Evolutionary conservation across 805 yeast genomes (phyloP).

Genomic region (Saturnispora dispora): DNA sequence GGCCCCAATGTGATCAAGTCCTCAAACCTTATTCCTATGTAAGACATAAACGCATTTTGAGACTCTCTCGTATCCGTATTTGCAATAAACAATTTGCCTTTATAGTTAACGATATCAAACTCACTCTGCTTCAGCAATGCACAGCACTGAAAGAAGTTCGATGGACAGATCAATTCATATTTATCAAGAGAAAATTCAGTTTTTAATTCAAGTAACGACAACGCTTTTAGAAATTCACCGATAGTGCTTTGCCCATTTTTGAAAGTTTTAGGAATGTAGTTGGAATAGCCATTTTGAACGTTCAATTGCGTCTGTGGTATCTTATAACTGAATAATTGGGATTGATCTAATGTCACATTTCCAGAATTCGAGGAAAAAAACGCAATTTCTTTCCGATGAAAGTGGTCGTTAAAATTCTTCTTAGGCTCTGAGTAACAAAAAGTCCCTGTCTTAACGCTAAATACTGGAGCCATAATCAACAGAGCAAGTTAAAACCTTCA

Average conservation of each 20-base stretch:
- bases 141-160: constrained; percentile 13
- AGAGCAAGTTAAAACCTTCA: not conserved
- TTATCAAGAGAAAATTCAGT: not conserved
- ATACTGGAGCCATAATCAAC: not conserved
- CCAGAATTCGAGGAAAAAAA: constrained; percentile 8
- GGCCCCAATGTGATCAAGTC: constrained; percentile 12
- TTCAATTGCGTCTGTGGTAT: constrained; percentile 4
- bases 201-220: not conserved
- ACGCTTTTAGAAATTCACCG: constrained; percentile 3
- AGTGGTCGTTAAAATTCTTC: not conserved
- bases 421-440: constrained; percentile 1
- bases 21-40: constrained; percentile 17
- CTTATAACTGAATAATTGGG: not conserved
- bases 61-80: constrained; percentile 10
- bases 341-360: constrained; percentile 1
- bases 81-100: constrained; percentile 7
- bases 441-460: not conserved
- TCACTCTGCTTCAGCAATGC: constrained; percentile 6
- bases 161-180: constrained; percentile 8
- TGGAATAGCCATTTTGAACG: constrained; percentile 5
- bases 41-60: constrained; percentile 10
- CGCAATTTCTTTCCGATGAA: constrained; percentile 4
- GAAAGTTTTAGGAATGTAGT: constrained; percentile 8
- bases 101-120: constrained; percentile 6
- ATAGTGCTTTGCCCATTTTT: constrained; percentile 5